Conservation (phyloP, 164 flowering plant species). For the Annona squamosa region DNA sequence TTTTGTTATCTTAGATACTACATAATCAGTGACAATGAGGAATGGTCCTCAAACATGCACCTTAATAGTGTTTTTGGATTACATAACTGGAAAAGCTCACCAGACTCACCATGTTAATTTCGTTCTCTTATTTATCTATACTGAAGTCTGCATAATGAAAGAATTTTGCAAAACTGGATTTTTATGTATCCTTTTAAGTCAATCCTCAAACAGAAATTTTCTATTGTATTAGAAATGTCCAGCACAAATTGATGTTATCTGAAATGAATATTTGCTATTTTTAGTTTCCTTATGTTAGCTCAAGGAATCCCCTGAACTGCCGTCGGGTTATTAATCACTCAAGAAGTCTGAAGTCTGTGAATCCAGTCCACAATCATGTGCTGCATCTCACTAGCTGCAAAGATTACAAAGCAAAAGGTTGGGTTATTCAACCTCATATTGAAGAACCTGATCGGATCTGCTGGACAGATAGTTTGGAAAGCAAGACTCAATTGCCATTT, state of each 20-base stretch:
- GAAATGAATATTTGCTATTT: conserved; percentile 6
- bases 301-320: conserved; percentile 9
- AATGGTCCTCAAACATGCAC: not conserved
- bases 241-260: not conserved
- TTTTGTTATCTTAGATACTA: not conserved
- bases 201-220: not conserved
- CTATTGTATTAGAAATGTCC: not conserved
- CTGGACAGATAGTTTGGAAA: conserved; percentile 41
- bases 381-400: conserved; percentile 52
- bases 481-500: conserved; percentile 27
- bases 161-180: not conserved
- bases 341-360: conserved; percentile 10
- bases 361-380: conserved; percentile 8
- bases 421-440: conserved; percentile 36
- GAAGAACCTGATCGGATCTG: conserved; percentile 48
- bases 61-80: not conserved
- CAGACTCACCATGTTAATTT: not conserved
- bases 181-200: not conserved
- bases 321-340: conserved; percentile 1
- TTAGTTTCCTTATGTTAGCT: conserved; percentile 46
- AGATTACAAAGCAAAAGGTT: conserved; percentile 37
- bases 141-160: not conserved
- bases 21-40: not conserved
- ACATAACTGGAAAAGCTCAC: not conserved
- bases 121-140: not conserved